These are phyloP conservation scores for Magnaporthiopsis rhizophila DNA, from an alignment of 2,329 filamentous ascomycete genomes.

Conservation along the genomic window DNA sequence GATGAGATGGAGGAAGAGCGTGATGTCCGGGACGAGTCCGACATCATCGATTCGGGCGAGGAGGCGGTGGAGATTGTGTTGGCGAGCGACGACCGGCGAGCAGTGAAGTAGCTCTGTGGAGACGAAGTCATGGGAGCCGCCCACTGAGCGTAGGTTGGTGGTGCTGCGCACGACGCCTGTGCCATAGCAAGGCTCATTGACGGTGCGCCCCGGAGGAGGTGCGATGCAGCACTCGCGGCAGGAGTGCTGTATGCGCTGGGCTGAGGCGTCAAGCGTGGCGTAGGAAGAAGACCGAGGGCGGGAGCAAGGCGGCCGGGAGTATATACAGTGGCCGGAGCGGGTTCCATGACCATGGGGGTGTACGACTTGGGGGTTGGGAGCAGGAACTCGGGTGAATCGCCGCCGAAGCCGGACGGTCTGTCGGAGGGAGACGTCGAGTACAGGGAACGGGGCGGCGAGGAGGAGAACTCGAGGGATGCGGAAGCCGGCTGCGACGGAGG, in stretches of 20 bases:
- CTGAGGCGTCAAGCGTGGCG: slow-evolving; percentile 51
- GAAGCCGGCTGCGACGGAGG: slow-evolving; percentile 21
- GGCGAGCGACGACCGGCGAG: slow-evolving; percentile 54
- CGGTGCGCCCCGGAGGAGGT: slow-evolving; percentile 39
- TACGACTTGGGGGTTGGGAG: slow-evolving; percentile 30
- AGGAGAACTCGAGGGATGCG: slow-evolving; percentile 23
- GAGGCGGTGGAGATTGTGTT: slow-evolving; percentile 55
- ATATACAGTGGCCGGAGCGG: slow-evolving; percentile 32
- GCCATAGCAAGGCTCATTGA: slow-evolving; percentile 55
- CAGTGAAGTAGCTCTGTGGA: slow-evolving; percentile 38
- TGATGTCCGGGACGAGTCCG: slow-evolving; percentile 52
- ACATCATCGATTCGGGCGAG: slow-evolving; percentile 61
- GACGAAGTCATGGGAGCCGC: slow-evolving; percentile 38
- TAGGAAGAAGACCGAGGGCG: slow-evolving; percentile 47
- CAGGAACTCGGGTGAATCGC: slow-evolving; percentile 31
- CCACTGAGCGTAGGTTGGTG: slow-evolving; percentile 23
- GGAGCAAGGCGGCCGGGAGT: slow-evolving; percentile 41
- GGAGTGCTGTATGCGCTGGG: slow-evolving; percentile 49
- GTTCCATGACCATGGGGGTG: slow-evolving; percentile 42
- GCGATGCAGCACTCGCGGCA: slow-evolving; percentile 46
- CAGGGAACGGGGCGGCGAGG: slow-evolving; percentile 33
- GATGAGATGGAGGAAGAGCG: slow-evolving; percentile 59
- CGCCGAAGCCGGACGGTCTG: slow-evolving; percentile 22
- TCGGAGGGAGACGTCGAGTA: slow-evolving; percentile 33
- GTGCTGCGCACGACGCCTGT: slow-evolving; percentile 30